Evolutionary conservation across 805 yeast species (phyloP).

Genomic region (Saccharomycopsis microspora): DNA sequence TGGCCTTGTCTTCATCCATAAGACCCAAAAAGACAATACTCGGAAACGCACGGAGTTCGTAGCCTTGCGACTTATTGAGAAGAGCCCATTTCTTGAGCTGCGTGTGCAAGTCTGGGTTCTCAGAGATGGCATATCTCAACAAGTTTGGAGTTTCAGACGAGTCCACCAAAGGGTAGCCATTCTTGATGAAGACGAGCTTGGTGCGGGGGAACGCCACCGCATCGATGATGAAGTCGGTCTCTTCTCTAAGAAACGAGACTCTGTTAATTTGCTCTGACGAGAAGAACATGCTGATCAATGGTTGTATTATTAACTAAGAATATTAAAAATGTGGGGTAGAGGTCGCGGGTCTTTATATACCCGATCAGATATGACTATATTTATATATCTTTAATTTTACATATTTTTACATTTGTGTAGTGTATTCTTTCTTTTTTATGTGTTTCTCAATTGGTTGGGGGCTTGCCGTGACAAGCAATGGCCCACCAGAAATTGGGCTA

Average conservation of each 20-base stretch:
- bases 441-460: no score
- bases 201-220: conserved; percentile 34
- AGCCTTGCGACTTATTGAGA: conserved; percentile 12
- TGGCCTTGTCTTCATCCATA: conserved; percentile 22
- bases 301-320: no score
- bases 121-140: conserved; percentile 14
- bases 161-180: conserved; percentile 22
- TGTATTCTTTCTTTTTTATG: no score
- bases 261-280: conserved; percentile 42
- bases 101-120: conserved; percentile 14
- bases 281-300: conserved; percentile 20
- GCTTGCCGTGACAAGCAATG: no score
- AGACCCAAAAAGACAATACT: conserved; percentile 31
- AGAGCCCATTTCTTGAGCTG: conserved; percentile 19
- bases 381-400: no score
- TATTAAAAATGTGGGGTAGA: no score
- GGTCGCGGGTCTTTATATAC: no score
- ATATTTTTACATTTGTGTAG: no score
- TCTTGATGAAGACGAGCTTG: conserved; percentile 27
- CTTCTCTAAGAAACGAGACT: conserved; percentile 45
- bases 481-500: no score
- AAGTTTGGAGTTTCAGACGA: conserved; percentile 13
- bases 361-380: no score
- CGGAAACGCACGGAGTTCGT: conserved; percentile 14
- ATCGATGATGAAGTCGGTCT: conserved; percentile 32